Percentiles rank a stretch among this genome's conserved stretches.
Conservation (phyloP, 2,329 filamentous ascomycete species). For the Alternaria triticina region DNA sequence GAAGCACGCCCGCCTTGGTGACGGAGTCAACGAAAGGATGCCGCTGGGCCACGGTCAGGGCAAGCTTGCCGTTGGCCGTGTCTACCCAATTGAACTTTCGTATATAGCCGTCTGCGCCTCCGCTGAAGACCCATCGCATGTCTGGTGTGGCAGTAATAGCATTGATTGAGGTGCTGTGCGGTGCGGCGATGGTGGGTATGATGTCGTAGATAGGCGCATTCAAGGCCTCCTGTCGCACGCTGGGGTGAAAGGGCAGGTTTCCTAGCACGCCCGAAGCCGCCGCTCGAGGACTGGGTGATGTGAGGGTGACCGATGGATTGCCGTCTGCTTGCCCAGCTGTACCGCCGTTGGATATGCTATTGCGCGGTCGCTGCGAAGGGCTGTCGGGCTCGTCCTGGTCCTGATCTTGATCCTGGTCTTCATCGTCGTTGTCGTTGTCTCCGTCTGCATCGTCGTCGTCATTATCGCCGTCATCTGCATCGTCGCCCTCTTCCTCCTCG, state of each 20-base stretch:
- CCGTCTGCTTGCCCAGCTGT: slow-evolving; percentile 35
- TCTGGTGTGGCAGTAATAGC: slow-evolving; percentile 90
- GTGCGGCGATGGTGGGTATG: slow-evolving; percentile 93
- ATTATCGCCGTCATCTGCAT: slow-evolving; percentile 51
- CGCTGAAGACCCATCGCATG: slow-evolving; percentile 92
- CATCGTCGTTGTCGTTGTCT: slow-evolving; percentile 50
- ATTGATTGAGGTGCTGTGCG: slow-evolving; percentile 95
- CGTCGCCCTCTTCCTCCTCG: slow-evolving; percentile 49
- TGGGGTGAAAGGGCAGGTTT: slow-evolving; percentile 61
- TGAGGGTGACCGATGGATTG: slow-evolving; percentile 57
- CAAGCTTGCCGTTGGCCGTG: slow-evolving; percentile 92
- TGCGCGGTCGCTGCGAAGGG: slow-evolving; percentile 46
- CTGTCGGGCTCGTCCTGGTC: slow-evolving; percentile 56
- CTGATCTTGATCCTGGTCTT: slow-evolving; percentile 49
- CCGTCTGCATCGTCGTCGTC: slow-evolving; percentile 52
- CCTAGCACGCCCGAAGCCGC: slow-evolving; percentile 38
- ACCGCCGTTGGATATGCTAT: slow-evolving; percentile 37
- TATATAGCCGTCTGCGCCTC: slow-evolving; percentile 93
- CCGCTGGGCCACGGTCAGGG: slow-evolving; percentile 90
- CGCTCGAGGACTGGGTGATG: slow-evolving; percentile 54
- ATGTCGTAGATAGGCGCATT: slow-evolving; percentile 88
- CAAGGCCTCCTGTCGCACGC: slow-evolving; percentile 77
- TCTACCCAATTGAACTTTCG: slow-evolving; percentile 95
- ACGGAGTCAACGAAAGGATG: slow-evolving; percentile 98
- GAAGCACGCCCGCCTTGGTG: slow-evolving; percentile 88